Evolutionary conservation across 139 green algal genomes (phyloP).

Genomic region (Monoraphidium neglectum): DNA sequence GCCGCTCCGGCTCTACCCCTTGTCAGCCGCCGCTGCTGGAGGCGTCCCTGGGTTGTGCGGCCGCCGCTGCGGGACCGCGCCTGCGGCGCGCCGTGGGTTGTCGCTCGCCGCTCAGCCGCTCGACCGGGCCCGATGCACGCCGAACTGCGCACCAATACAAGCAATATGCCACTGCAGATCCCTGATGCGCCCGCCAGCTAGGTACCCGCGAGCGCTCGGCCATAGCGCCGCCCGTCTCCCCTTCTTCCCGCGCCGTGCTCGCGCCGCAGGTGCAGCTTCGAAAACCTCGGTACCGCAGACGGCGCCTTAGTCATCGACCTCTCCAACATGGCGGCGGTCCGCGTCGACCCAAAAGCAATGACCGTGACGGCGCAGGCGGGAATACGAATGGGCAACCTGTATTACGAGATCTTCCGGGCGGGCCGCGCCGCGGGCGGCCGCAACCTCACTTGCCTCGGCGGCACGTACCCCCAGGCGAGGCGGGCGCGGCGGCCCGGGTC

Average conservation of each 20-base stretch:
- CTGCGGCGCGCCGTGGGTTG: too few species aligned
- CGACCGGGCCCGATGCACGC: too few species aligned
- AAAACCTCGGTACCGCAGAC: constrained; percentile 7
- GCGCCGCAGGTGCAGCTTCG: not conserved
- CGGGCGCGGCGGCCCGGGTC: too few species aligned
- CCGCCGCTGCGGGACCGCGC: too few species aligned
- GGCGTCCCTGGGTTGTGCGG: not conserved
- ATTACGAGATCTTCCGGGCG: constrained; percentile 1
- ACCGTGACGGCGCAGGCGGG: constrained; percentile 9
- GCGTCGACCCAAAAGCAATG: not conserved
- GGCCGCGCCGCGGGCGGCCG: not conserved
- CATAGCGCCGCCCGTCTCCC: too few species aligned
- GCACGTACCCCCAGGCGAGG: constrained; percentile 15
- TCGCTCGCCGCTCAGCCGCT: too few species aligned
- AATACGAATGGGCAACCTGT: constrained; percentile 17
- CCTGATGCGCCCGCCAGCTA: too few species aligned
- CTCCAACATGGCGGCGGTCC: not conserved
- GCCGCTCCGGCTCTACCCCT: too few species aligned
- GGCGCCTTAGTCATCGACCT: constrained; percentile 22
- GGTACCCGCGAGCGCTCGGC: too few species aligned
- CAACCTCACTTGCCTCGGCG: constrained; percentile 20
- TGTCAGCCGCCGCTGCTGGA: not conserved
- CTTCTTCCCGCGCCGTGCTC: not conserved
- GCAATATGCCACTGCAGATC: too few species aligned
- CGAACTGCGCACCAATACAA: too few species aligned